Percentiles rank a stretch among this genome's conserved stretches.
These are phyloP conservation scores for Russula vinacea DNA, from an alignment of 768 basidiomycete species.

Conservation along the genomic window DNA sequence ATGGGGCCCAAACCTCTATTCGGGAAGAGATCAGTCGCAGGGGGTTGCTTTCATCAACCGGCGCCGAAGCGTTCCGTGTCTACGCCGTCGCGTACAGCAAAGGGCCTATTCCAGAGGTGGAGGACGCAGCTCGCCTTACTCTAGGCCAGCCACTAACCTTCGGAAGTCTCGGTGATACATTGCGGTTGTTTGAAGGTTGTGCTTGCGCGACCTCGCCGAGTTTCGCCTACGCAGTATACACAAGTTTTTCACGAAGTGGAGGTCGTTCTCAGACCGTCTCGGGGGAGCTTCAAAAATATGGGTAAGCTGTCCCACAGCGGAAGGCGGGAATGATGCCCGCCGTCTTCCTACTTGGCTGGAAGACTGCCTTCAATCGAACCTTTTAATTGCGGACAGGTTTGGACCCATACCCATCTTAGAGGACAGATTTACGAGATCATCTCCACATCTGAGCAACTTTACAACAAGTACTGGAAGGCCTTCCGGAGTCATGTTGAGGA, in stretches of 20 bases:
- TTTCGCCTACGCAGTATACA: not conserved
- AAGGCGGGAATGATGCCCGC: too few species aligned
- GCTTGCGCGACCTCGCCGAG: not conserved
- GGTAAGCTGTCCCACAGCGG: not conserved
- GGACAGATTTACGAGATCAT: not conserved
- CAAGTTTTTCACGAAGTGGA: not conserved
- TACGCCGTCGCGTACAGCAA: not conserved
- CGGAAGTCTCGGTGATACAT: not conserved
- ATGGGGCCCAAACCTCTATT: not conserved
- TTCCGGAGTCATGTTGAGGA: not conserved
- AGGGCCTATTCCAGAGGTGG: not conserved
- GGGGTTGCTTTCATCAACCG: not conserved
- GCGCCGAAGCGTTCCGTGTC: not conserved
- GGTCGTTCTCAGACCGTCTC: not conserved
- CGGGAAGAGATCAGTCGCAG: not conserved
- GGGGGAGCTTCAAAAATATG: not conserved
- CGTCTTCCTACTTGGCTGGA: not conserved
- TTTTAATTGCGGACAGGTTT: too few species aligned
- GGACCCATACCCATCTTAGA: too few species aligned
- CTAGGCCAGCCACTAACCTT: not conserved
- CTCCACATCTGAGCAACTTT: not conserved
- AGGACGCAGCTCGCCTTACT: not conserved
- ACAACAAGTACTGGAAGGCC: not conserved
- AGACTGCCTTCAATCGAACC: too few species aligned
- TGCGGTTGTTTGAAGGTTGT: not conserved